Evolutionary conservation across 1,139 yeast species (phyloP), one percentile per base, ranked within the genome.

Genomic region (Suzukiozyma palmioleophila): DNA sequence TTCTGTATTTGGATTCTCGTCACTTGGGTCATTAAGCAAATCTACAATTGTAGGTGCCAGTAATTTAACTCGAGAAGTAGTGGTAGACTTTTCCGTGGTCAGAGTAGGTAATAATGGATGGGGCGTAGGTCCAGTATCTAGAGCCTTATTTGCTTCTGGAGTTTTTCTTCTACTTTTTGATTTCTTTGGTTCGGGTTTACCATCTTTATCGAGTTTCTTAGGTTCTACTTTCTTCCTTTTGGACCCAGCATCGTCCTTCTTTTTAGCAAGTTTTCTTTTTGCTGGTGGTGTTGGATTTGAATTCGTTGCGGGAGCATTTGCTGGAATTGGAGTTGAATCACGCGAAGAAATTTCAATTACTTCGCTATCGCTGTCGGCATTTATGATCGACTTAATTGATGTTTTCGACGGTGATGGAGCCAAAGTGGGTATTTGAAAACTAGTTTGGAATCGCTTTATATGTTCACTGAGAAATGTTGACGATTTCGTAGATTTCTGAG

Each of bases 321-420:
- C 44, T n/a, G 45, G 28, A 11, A 32, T 28, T 3, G 46, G 37
- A 15, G 42, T 33, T 18, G 46, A 39, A 9, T 39, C 40, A 12
- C 26, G 18, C 29, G 38, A 28, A 30, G 37, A 16, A n/a, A 16
- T 15, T 14, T 39, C 26, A 4, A 36, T 36, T 11, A 32, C 30
- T 11, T 40, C 48, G 8, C 56, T 48, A 27, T 58, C 65, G 35
- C 62, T 64, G 36, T 66, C 70, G 14, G 53, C 44, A 45, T 67
- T 66, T 40, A 66, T 67, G 27, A 67, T 62, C 13, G 70, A 62
- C 41, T 59, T 63, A 26, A 67, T 66, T 8, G 71, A 64, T 0
- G 73, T 59, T 43, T 60, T 63, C 42, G 60, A 60, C 31, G 45
- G 50, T 9, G 51, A 43, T 1, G 46, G 38, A 18, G 46, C 43